Evolutionary conservation across 1,284 basidiomycete species (phyloP).

Genomic region (Ustilago shanxiensis): DNA sequence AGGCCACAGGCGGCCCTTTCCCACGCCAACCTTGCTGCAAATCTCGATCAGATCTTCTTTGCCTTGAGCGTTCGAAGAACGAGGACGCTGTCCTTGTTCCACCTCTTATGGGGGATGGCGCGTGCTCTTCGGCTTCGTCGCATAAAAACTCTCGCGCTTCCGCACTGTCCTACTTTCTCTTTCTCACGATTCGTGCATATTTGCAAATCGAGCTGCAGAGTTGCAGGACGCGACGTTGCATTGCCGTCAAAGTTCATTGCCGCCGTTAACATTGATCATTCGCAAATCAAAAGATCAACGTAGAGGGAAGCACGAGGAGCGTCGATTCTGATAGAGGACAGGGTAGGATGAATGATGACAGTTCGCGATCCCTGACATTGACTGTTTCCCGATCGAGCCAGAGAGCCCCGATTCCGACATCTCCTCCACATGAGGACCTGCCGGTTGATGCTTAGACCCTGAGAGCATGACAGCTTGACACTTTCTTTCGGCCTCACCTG

Average conservation of each 20-base stretch:
- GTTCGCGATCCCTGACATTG: no score
- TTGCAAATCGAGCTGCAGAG: background rate
- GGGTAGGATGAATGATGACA: no score
- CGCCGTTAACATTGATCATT: background rate
- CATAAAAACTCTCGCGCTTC: background rate
- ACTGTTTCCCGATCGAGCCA: no score
- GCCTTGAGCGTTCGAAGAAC: background rate
- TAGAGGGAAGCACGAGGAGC: no score
- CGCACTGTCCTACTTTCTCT: background rate
- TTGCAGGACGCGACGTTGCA: background rate
- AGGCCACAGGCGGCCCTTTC: background rate
- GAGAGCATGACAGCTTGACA: background rate
- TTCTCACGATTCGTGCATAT: background rate
- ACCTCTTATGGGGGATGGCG: no score
- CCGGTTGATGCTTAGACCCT: constrained; percentile 1
- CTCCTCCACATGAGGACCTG: background rate
- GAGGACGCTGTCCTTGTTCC: no score
- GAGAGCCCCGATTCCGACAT: no score
- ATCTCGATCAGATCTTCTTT: background rate
- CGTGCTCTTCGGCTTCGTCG: background rate
- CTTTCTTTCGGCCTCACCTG: no score
- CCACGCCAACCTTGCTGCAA: background rate
- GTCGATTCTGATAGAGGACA: no score
- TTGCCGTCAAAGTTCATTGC: background rate
- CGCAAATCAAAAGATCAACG: background rate